These are phyloP conservation scores for Arabidopsis hybrid DNA, from an alignment of 441 rosid genomes.

Conservation along the genomic window DNA sequence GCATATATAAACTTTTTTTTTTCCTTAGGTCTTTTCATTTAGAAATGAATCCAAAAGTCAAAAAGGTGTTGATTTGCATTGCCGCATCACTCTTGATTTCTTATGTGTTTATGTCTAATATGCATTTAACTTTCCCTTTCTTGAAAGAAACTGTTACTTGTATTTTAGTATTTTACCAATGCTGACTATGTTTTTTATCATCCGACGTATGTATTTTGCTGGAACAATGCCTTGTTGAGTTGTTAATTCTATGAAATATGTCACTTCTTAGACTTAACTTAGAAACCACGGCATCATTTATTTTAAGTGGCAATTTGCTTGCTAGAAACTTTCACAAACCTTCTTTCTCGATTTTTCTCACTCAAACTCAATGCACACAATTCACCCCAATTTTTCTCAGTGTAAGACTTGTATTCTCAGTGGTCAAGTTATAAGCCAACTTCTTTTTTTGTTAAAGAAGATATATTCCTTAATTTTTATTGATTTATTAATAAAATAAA, in stretches of 20 bases:
- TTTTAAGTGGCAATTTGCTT: too few relatives aligned
- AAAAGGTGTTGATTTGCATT: neutral
- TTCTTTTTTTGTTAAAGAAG: neutral
- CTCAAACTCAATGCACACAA: too few relatives aligned
- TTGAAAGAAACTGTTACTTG: neutral
- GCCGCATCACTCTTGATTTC: neutral
- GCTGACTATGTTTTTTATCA: neutral
- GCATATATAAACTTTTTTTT: neutral
- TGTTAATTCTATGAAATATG: too few relatives aligned
- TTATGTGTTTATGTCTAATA: neutral
- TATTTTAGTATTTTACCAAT: neutral
- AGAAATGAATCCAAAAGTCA: constrained; percentile 11
- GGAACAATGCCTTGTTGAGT: neutral
- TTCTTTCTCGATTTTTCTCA: too few relatives aligned
- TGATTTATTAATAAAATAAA: neutral
- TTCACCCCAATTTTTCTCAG: neutral
- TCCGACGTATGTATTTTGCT: neutral
- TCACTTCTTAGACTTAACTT: too few relatives aligned
- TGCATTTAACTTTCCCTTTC: neutral
- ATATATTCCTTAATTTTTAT: neutral
- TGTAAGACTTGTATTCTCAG: neutral
- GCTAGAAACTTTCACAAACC: too few relatives aligned
- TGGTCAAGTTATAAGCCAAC: neutral
- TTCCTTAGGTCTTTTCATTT: neutral
- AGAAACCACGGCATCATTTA: neutral